Conservation (phyloP, 2,329 filamentous ascomycete species). For the Peltaster fructicola region DNA sequence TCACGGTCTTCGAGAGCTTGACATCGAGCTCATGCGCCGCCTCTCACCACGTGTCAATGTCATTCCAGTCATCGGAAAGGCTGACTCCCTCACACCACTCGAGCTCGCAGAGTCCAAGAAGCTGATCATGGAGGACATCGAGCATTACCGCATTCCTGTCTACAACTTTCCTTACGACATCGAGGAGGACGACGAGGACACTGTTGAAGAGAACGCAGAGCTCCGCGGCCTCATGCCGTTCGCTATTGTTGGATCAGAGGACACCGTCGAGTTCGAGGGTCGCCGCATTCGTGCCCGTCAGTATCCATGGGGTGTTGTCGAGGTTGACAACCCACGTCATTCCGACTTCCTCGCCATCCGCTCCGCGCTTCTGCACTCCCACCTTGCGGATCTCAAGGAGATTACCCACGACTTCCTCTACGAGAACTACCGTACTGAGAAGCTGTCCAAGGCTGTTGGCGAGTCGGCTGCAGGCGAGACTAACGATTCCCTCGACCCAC, state of each 20-base stretch:
- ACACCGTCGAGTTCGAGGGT: slow-evolving; percentile 83
- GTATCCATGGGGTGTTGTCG: slow-evolving; percentile 97
- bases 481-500: slow-evolving; percentile 70
- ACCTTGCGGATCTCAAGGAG: slow-evolving; percentile 95
- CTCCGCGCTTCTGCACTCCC: slow-evolving; percentile 90
- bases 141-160: slow-evolving; percentile 97
- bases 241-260: slow-evolving; percentile 94
- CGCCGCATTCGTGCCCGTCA: slow-evolving; percentile 85
- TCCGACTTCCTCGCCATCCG: slow-evolving; percentile 96
- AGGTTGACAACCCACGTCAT: slow-evolving; percentile 97
- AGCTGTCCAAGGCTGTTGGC: slow-evolving; percentile 97
- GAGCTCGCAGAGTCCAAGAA: slow-evolving; percentile 99
- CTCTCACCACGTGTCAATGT: slow-evolving; percentile 96
- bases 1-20: slow-evolving; percentile 79
- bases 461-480: slow-evolving; percentile 11
- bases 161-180: slow-evolving; percentile 99
- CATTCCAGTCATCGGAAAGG: slow-evolving; percentile 96
- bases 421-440: slow-evolving; percentile 99
- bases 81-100: slow-evolving; percentile 87
- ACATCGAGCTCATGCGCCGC: slow-evolving; percentile 99
- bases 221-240: slow-evolving; percentile 96
- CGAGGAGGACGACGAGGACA: slow-evolving; percentile 98
- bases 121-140: slow-evolving; percentile 99
- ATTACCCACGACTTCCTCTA: slow-evolving; percentile 99
- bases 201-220: slow-evolving; percentile 97